Evolutionary conservation across 495 filamentous ascomycete genomes (phyloP).

Genomic region (Penicillium cinerascens): DNA sequence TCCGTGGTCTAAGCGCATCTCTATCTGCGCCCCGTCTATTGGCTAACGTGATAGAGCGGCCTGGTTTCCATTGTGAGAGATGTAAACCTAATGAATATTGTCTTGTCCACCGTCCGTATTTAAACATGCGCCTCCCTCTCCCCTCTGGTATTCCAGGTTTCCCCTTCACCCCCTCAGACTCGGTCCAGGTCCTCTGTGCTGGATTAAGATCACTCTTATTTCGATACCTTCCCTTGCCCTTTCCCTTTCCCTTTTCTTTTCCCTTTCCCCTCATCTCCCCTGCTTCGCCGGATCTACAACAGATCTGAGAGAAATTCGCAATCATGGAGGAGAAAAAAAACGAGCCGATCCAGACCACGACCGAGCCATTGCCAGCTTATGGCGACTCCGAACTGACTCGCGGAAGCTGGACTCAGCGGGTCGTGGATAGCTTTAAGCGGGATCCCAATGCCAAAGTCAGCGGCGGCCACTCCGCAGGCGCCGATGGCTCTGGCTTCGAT

Average conservation of each 20-base stretch:
- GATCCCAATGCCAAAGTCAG: conserved; percentile 67
- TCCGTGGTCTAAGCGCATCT: neutral
- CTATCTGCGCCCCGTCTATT: neutral
- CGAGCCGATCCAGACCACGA: conserved; percentile 22
- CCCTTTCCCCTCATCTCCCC: neutral
- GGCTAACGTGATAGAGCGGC: neutral
- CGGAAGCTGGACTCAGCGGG: conserved; percentile 38
- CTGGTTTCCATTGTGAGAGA: conserved; percentile 1
- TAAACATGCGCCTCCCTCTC: neutral
- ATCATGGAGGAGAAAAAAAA: conserved; percentile 40
- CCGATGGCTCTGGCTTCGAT: conserved; percentile 68
- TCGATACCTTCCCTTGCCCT: neutral
- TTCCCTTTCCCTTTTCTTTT: neutral
- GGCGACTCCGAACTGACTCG: conserved; percentile 35
- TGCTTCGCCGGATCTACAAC: neutral
- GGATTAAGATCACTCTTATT: neutral
- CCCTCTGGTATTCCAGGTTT: neutral
- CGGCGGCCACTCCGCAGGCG: conserved; percentile 47
- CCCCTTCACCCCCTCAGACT: neutral
- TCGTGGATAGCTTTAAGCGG: conserved; percentile 77
- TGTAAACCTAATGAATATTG: neutral
- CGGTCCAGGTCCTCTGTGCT: neutral
- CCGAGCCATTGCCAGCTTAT: conserved; percentile 34
- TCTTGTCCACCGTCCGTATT: neutral
- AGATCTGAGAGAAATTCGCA: neutral